phyloP scores from a whole-genome alignment of 2,329 filamentous ascomycete genomes.

The Claviceps sp. region DNA sequence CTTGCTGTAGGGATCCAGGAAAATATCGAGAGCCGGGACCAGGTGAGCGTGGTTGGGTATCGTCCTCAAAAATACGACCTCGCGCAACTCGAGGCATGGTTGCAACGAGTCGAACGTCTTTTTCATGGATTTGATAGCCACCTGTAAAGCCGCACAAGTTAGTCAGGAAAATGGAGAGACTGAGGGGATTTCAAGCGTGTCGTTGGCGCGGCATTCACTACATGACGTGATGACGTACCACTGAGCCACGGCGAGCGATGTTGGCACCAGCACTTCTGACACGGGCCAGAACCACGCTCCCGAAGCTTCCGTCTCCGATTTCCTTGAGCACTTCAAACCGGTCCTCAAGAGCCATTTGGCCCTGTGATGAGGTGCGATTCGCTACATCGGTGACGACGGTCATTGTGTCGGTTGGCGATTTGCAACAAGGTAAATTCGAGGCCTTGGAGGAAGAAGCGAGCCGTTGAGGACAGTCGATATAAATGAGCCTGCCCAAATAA shows the following conservation, averaged over 20 bases:
- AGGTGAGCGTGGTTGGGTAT: slow-evolving; percentile 80
- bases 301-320: slow-evolving; percentile 97
- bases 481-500: not conserved
- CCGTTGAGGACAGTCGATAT: not conserved
- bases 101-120: slow-evolving; percentile 92
- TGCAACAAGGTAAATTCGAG: not conserved
- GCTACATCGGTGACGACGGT: slow-evolving; percentile 62
- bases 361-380: slow-evolving; percentile 50
- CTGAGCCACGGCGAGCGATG: slow-evolving; percentile 77
- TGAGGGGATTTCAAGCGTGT: not conserved
- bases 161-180: slow-evolving; percentile 1
- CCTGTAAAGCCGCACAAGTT: slow-evolving; percentile 35
- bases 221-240: slow-evolving; percentile 48
- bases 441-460: not conserved
- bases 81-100: slow-evolving; percentile 82
- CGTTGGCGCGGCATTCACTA: slow-evolving; percentile 1
- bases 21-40: slow-evolving; percentile 96
- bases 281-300: slow-evolving; percentile 83
- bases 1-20: slow-evolving; percentile 88
- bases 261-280: slow-evolving; percentile 82
- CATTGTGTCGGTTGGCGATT: slow-evolving; percentile 36
- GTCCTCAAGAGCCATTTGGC: slow-evolving; percentile 65
- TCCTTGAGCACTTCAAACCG: slow-evolving; percentile 96
- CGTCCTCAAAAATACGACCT: slow-evolving; percentile 91
- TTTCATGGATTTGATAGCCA: slow-evolving; percentile 99